Conservation (phyloP, 2,329 filamentous ascomycete species). For the Colletotrichum magnum region DNA sequence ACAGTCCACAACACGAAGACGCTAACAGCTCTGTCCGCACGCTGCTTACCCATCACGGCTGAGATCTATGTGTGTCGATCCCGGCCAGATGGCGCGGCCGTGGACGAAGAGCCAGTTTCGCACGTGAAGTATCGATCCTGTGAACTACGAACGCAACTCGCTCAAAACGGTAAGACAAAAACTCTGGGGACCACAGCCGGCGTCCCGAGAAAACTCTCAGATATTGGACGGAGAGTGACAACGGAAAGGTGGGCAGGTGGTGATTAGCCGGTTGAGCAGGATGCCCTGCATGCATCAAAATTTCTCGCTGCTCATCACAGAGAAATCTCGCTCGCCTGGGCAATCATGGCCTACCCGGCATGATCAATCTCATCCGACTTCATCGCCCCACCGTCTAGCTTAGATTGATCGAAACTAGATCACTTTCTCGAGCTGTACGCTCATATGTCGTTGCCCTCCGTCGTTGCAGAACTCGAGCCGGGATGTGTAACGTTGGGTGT, state of each 20-base stretch:
- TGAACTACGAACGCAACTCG: neutral
- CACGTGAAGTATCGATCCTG: conserved; percentile 19
- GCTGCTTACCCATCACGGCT: conserved; percentile 6
- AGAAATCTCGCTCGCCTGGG: neutral
- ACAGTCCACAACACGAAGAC: neutral
- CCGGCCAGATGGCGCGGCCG: neutral
- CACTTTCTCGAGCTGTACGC: neutral
- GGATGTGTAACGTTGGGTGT: neutral
- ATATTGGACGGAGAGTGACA: conserved; percentile 1
- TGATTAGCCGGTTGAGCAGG: neutral
- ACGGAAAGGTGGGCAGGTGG: neutral
- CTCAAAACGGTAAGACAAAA: conserved; percentile 7
- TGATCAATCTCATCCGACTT: neutral
- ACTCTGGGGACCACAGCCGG: conserved; percentile 9
- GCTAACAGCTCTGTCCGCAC: conserved; percentile 17
- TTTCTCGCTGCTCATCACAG: neutral
- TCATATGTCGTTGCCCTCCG: too few species aligned
- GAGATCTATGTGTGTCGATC: conserved; percentile 14
- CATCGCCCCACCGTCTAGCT: neutral
- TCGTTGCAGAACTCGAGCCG: neutral
- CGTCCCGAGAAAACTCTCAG: neutral
- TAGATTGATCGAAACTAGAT: neutral
- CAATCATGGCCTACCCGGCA: neutral
- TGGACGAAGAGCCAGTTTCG: conserved; percentile 10
- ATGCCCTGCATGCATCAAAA: neutral